These are phyloP conservation scores for Hymenoscyphus linearis DNA, from an alignment of 2,329 filamentous ascomycete genomes.

Conservation along the genomic window DNA sequence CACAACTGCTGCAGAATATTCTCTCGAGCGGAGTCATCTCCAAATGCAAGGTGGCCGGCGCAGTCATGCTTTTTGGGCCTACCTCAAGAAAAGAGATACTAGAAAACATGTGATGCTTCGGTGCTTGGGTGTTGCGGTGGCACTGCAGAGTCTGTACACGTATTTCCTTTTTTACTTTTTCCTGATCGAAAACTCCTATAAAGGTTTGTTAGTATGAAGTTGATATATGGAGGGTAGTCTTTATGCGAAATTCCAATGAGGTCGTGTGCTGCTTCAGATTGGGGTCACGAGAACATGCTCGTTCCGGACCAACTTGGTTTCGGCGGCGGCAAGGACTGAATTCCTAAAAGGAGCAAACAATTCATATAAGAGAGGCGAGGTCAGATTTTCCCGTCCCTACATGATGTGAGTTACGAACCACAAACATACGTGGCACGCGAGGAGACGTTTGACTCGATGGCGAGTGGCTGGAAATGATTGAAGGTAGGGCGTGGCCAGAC, in stretches of 20 bases:
- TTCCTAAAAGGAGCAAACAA: background rate
- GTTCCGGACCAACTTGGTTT: background rate
- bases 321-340: background rate
- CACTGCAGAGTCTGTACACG: conserved; percentile 1
- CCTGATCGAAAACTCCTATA: background rate
- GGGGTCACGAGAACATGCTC: background rate
- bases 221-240: background rate
- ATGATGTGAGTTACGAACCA: background rate
- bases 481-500: background rate
- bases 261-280: background rate
- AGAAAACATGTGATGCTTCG: conserved; percentile 4
- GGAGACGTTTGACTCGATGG: background rate
- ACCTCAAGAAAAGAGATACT: background rate
- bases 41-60: background rate
- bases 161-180: conserved; percentile 1
- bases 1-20: background rate
- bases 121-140: conserved; percentile 2
- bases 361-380: background rate
- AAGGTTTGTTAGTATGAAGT: background rate
- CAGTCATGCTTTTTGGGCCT: conserved; percentile 2
- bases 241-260: background rate
- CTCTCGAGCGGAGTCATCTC: background rate
- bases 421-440: conserved; percentile 7
- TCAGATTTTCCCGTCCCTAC: background rate
- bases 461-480: background rate